Base-by-base conservation (phyloP, 2,329 filamentous ascomycete genomes). In the Penicillium frequentans region DNA sequence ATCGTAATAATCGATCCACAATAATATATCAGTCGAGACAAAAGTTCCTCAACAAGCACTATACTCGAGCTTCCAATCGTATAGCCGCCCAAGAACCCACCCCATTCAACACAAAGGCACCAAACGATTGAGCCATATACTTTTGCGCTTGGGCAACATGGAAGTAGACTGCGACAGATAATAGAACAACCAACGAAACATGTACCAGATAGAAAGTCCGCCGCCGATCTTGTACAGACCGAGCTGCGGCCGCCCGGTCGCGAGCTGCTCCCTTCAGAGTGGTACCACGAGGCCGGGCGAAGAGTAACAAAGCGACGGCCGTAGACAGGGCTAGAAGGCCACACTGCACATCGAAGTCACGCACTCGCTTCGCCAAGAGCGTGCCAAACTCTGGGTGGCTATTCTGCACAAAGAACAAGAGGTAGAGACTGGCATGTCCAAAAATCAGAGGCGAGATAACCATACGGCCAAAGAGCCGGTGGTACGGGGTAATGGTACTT, bases 381-480 rank as follows among this genome's bases (percentile, higher is more conserved):
- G 63, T 68, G 10, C 71, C 61, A 31, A 69, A 75, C 1, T 67
- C 68, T 1, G 73, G 74, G 51, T 74, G 64, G 16, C 71, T 73
- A 2, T 77, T 76, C 54, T 79, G 75, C 56, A 82, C 64, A 68
- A 85, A 88, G 72, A 86, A 86, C 50, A 79, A 77, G 24, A 86
- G 60, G 61, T 87, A 88, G 58, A 87, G 75, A 0, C 69, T 60
- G 1, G 79, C 81, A 67, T 88, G 85, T 3, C 77, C 65, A 33
- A 75, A 67, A 51, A 87, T 76, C 3, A 87, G 69, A 13, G 79
- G 62, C 13, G 77, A 76, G 43, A 85, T 74, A 14, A 81, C 69
- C 53, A 85, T 74, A 1, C 83, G 80, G 13, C 84, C 84, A 29
- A 86, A 78, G 5, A 85, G 73, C 52, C 85, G 82, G 63, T 88